phyloP scores from a whole-genome alignment of 2,329 filamentous ascomycete species.

The Trichoderma sp. region DNA sequence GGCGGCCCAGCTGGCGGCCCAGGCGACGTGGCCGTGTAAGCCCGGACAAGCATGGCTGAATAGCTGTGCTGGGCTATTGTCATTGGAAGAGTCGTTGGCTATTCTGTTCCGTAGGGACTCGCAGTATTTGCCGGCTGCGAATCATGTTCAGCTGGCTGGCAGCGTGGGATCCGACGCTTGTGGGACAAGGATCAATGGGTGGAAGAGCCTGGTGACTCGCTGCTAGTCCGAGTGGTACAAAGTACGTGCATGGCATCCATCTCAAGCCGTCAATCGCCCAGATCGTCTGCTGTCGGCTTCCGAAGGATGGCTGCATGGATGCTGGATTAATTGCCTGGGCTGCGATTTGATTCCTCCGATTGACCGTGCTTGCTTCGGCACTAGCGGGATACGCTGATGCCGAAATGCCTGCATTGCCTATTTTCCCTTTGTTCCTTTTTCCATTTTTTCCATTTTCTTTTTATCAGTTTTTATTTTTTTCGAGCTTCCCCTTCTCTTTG shows the following conservation, averaged over 20 bases:
- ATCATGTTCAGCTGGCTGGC: neutral
- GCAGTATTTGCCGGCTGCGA: neutral
- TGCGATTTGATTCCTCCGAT: neutral
- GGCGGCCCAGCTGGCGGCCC: neutral
- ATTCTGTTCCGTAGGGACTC: neutral
- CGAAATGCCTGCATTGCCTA: neutral
- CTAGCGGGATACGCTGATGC: conserved; percentile 1
- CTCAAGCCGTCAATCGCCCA: neutral
- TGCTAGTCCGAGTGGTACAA: neutral
- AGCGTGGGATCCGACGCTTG: neutral
- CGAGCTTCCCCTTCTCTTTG: neutral
- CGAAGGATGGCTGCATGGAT: conserved; percentile 3
- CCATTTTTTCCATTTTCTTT: neutral
- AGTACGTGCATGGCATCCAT: conserved; percentile 5
- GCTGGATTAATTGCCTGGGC: neutral
- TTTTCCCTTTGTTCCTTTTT: neutral
- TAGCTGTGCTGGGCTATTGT: neutral
- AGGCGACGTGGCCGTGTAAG: neutral
- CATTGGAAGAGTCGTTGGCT: neutral
- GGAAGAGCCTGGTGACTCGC: neutral
- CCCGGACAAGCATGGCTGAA: neutral
- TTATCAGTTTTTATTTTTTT: neutral
- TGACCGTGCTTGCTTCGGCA: neutral
- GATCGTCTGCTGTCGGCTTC: conserved; percentile 3
- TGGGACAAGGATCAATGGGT: neutral